Conservation (phyloP, 2,329 filamentous ascomycete species). For the Juglanconis sp. region DNA sequence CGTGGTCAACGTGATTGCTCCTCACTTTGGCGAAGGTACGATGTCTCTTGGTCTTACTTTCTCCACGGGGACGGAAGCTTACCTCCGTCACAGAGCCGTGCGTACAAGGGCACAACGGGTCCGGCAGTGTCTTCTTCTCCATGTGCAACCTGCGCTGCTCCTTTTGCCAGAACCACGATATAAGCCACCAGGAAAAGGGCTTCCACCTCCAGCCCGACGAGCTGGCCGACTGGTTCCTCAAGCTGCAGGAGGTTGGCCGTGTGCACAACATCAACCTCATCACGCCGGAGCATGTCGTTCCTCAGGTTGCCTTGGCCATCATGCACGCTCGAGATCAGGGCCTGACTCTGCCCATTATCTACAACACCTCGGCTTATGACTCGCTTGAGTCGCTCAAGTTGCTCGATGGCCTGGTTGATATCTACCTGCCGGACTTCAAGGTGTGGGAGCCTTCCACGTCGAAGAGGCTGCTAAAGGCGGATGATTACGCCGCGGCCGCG, state of each 20-base stretch:
- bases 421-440: slow-evolving; percentile 88
- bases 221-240: slow-evolving; percentile 75
- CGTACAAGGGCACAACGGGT: slow-evolving; percentile 77
- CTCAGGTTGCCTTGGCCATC: slow-evolving; percentile 75
- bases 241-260: slow-evolving; percentile 72
- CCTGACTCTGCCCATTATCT: slow-evolving; percentile 70
- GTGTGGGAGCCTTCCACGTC: slow-evolving; percentile 68
- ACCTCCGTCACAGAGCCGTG: slow-evolving; percentile 61
- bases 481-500: slow-evolving; percentile 69
- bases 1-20: slow-evolving; percentile 81
- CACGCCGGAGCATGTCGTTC: slow-evolving; percentile 83
- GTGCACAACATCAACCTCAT: slow-evolving; percentile 91
- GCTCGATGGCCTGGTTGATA: slow-evolving; percentile 76
- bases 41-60: slow-evolving; percentile 16
- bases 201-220: slow-evolving; percentile 76
- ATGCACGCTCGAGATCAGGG: slow-evolving; percentile 69
- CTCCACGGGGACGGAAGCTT: background rate
- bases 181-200: slow-evolving; percentile 76
- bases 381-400: slow-evolving; percentile 68
- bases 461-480: slow-evolving; percentile 71
- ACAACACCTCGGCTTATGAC: slow-evolving; percentile 83
- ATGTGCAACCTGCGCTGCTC: slow-evolving; percentile 68
- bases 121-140: slow-evolving; percentile 77
- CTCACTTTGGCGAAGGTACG: slow-evolving; percentile 75
- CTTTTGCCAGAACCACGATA: slow-evolving; percentile 81